A percentile compares a stretch with the other conserved stretches of the same genome.
phyloP scores from a whole-genome alignment of 1,284 basidiomycete species.

The Puccinia horiana region DNA sequence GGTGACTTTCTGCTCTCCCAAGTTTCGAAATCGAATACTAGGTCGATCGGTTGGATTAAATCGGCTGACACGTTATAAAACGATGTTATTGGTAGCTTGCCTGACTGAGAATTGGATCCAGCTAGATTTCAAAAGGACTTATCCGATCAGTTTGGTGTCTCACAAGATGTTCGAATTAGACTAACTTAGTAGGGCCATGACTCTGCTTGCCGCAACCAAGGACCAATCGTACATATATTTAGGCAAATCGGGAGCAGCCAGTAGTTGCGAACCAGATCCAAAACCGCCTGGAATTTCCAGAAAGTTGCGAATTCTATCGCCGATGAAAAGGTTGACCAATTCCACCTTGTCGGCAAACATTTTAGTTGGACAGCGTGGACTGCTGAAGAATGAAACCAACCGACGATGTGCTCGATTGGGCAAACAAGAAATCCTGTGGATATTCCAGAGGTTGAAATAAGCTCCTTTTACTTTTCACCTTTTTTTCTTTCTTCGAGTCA shows the following conservation, averaged over 20 bases:
- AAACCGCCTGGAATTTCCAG: neutral
- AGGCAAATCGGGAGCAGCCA: neutral
- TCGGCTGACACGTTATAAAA: constrained; percentile 35
- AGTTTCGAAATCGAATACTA: constrained; percentile 32
- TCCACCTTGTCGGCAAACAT: constrained; percentile 28
- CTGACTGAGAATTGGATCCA: constrained; percentile 9
- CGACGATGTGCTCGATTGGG: constrained; percentile 30
- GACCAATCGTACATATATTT: constrained; percentile 36
- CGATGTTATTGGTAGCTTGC: constrained; percentile 5
- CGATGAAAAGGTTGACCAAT: constrained; percentile 22
- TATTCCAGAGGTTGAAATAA: no score
- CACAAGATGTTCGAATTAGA: neutral
- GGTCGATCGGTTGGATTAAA: constrained; percentile 16
- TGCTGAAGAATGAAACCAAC: constrained; percentile 16
- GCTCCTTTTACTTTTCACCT: neutral
- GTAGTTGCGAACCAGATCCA: neutral
- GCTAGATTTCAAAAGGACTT: neutral
- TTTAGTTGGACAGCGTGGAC: neutral
- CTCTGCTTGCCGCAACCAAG: constrained; percentile 20
- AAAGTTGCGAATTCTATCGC: constrained; percentile 24
- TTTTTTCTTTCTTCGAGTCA: neutral
- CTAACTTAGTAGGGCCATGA: constrained; percentile 37
- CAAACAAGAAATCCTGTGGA: constrained; percentile 34
- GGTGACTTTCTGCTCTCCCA: constrained; percentile 34
- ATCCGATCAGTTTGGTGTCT: neutral